phyloP scores from a whole-genome alignment of 176 grass and related monocot species.

The Bolboschoenus planiculmis region DNA sequence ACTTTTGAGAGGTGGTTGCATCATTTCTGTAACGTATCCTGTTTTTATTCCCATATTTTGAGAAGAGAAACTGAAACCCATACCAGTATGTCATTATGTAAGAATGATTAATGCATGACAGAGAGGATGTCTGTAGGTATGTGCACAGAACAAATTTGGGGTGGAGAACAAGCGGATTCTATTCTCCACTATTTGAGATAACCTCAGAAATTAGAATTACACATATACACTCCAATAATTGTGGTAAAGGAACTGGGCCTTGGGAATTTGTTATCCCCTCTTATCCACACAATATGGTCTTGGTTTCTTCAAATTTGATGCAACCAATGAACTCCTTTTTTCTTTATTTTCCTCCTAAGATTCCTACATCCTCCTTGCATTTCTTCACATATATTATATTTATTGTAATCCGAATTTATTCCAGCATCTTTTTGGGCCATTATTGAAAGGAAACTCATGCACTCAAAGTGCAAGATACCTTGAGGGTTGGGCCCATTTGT shows the following conservation, averaged over 20 bases:
- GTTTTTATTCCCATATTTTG: not conserved
- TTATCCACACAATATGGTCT: slow-evolving; percentile 18
- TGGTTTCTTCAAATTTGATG: slow-evolving; percentile 16
- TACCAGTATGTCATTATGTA: not conserved
- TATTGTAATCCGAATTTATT: not conserved
- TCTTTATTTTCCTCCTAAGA: not conserved
- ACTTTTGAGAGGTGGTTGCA: not conserved
- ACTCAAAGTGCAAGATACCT: not conserved
- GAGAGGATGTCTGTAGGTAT: slow-evolving; percentile 19
- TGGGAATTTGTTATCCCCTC: slow-evolving; percentile 16
- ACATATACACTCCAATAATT: not conserved
- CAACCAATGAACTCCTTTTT: not conserved
- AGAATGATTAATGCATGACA: slow-evolving; percentile 19
- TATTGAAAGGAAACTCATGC: slow-evolving; percentile 1
- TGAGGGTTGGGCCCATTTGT: not conserved
- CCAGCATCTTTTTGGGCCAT: not conserved
- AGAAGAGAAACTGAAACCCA: not conserved
- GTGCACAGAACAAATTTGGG: slow-evolving; percentile 6
- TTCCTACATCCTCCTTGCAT: not conserved
- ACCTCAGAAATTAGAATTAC: not conserved
- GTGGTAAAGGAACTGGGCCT: slow-evolving; percentile 4
- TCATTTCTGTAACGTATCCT: not conserved
- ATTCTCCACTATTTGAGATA: slow-evolving; percentile 7
- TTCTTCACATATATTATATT: not conserved
- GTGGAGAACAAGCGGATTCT: not conserved